These are phyloP conservation scores for Camillea tinctor DNA, from an alignment of 2,329 filamentous ascomycete genomes.

Conservation along the genomic window DNA sequence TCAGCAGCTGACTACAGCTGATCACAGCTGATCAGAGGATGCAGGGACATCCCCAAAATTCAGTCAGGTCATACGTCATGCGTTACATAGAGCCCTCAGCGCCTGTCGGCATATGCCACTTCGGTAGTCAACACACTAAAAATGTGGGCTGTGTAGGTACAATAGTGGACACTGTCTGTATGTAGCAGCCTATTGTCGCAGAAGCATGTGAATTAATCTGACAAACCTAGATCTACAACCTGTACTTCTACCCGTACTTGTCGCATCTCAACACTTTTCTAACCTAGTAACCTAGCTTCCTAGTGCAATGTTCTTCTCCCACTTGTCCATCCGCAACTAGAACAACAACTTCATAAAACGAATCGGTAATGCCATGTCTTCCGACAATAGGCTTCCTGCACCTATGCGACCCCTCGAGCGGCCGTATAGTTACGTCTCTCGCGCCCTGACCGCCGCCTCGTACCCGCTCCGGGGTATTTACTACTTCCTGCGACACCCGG, in stretches of 20 bases:
- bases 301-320: neutral
- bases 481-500: constrained; percentile 76
- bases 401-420: constrained; percentile 32
- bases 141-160: no score
- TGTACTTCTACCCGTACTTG: no score
- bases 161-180: no score
- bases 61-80: no score
- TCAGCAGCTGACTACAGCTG: no score
- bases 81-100: no score
- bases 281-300: no score
- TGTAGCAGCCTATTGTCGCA: neutral
- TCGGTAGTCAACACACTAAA: no score
- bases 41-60: no score
- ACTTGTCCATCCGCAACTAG: neutral
- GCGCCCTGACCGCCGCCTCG: constrained; percentile 46
- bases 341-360: neutral
- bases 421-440: constrained; percentile 41
- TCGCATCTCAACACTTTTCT: no score
- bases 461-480: constrained; percentile 71
- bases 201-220: neutral
- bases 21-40: no score
- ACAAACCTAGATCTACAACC: neutral
- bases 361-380: constrained; percentile 24
- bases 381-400: constrained; percentile 16
- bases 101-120: no score